These are phyloP conservation scores for Penicillium mononematosum DNA, from an alignment of 495 filamentous ascomycete genomes.

Conservation along the genomic window DNA sequence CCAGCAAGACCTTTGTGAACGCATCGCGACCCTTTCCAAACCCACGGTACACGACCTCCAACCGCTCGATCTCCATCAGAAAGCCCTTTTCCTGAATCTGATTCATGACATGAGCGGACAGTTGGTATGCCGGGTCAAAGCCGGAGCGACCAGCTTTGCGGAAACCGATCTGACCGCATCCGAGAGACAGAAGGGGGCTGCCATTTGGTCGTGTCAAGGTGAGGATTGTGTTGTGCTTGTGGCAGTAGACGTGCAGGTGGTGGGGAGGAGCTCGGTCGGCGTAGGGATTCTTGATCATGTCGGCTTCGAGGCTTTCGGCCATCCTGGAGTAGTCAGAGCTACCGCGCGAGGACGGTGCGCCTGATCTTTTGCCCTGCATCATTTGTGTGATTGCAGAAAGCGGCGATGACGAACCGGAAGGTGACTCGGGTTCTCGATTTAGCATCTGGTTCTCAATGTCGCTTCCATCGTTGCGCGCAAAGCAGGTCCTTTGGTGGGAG, in stretches of 20 bases:
- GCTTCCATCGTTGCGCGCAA: constrained; percentile 18
- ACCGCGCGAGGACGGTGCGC: constrained; percentile 19
- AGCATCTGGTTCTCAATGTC: constrained; percentile 37
- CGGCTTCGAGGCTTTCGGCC: constrained; percentile 39
- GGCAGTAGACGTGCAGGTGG: constrained; percentile 81
- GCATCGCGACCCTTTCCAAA: constrained; percentile 86
- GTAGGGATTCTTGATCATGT: constrained; percentile 40
- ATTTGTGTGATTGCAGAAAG: constrained; percentile 35
- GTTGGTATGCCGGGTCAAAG: constrained; percentile 93
- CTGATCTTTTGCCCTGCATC: constrained; percentile 29
- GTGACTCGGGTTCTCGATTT: constrained; percentile 18
- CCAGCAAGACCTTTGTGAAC: constrained; percentile 81
- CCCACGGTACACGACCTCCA: constrained; percentile 79
- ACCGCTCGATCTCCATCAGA: constrained; percentile 53
- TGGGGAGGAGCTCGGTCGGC: constrained; percentile 54
- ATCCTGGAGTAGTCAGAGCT: constrained; percentile 33
- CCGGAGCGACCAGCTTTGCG: constrained; percentile 70
- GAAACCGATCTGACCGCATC: constrained; percentile 83
- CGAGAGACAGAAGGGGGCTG: constrained; percentile 69
- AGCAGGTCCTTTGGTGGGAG: constrained; percentile 12
- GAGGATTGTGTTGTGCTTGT: constrained; percentile 92
- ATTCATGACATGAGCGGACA: constrained; percentile 72
- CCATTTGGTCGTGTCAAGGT: constrained; percentile 81
- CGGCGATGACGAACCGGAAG: constrained; percentile 25
- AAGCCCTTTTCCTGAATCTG: constrained; percentile 72